Evolutionary conservation across 495 filamentous ascomycete genomes (phyloP), one percentile per base, ranked within the genome.

Genomic region (Penicillium argentinense): DNA sequence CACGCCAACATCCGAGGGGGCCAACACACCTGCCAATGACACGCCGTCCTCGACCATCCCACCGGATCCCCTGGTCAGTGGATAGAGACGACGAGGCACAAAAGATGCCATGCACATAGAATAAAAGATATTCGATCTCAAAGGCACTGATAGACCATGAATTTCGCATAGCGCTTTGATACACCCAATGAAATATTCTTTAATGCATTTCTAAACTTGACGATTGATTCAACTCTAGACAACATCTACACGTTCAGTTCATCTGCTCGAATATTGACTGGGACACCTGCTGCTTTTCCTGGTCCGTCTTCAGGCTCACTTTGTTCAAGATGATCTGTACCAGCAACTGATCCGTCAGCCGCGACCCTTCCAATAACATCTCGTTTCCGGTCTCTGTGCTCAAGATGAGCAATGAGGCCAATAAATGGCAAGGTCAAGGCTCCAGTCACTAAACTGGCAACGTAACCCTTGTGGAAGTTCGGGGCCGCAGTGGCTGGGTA

Each of bases 11-110:
- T 36, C 49, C 18, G 54, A 59, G 18, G 49, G 34, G 8, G 37
- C 47, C 12, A 17, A 27, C 18, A 61, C 51, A 19, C 49, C 57
- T 14, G 45, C 38, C 9, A 28, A 52, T 9, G 47, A 45, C 3
- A 32, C 51, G 4, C 43, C 46, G 9, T 18, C 39, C 9, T 45
- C 51, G 24, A 42, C 50, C 12, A 36, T 18, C 6, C 33, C 33
- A 9, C 63, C 66, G 0, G 66, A 71, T 58, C 41, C 40, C 14
- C 53, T 73, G 30, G 67, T 73, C 42, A 71, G 58, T 39, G 69
- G 66, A 19, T 73, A 37, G 56, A 11, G 8, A 26, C n/a, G 9
- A 24, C 3, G 4, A 19, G 13, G 9, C n/a, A 17, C 21, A 44
- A 23, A 36, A 9, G 12, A 13, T 39, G 11, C 28, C 11, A 2